These are phyloP conservation scores for Petunia secreta DNA, from an alignment of 257 asterid species.

Conservation along the genomic window DNA sequence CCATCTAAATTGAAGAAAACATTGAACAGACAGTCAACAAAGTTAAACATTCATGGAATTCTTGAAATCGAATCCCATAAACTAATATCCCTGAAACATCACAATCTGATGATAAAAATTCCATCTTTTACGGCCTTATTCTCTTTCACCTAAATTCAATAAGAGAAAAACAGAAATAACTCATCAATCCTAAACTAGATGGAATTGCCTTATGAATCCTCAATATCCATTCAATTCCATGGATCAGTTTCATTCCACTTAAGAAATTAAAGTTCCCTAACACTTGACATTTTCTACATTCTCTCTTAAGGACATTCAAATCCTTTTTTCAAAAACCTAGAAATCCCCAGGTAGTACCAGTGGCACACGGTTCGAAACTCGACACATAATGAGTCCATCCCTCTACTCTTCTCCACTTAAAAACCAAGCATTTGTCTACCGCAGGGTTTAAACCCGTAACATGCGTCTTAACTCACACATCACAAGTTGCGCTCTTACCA, in stretches of 20 bases:
- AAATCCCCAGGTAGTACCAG: no score
- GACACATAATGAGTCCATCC: no score
- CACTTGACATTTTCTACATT: background rate
- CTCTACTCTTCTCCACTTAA: no score
- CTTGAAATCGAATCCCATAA: background rate
- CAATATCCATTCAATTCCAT: slow-evolving; percentile 1
- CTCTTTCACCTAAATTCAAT: background rate
- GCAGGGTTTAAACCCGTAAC: no score
- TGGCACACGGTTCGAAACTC: no score
- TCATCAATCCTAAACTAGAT: background rate
- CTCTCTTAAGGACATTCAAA: background rate
- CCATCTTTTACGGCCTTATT: background rate
- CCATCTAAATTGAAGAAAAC: background rate
- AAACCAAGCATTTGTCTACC: no score
- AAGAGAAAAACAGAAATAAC: background rate
- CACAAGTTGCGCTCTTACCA: no score
- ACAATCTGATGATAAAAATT: background rate
- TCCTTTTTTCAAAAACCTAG: background rate
- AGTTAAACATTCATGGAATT: background rate
- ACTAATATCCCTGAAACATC: background rate
- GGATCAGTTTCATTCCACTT: background rate
- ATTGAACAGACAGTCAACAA: background rate
- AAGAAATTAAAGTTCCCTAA: no score
- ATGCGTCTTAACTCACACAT: no score
- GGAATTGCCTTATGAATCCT: background rate